phyloP scores from a whole-genome alignment of 495 filamentous ascomycete genomes.

The Podospora australis region DNA sequence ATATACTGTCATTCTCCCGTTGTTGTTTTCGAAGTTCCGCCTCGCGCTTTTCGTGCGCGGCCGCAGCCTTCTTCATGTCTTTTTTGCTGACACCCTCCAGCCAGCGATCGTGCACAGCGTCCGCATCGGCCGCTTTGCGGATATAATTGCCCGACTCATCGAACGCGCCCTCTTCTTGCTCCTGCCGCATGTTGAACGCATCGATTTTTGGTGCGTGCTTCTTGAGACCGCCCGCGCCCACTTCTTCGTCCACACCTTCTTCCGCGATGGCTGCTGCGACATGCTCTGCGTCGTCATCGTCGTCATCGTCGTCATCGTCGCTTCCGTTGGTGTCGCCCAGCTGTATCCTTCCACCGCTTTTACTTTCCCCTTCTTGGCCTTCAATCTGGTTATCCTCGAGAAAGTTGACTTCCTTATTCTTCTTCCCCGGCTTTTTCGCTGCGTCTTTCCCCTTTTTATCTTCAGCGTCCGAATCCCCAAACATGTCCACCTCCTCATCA shows the following conservation, averaged over 20 bases:
- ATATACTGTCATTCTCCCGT: slow-evolving; percentile 62
- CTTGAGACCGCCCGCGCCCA: slow-evolving; percentile 84
- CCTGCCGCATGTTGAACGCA: slow-evolving; percentile 87
- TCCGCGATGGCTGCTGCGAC: slow-evolving; percentile 58
- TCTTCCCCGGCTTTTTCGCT: slow-evolving; percentile 50
- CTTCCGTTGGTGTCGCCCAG: slow-evolving; percentile 43
- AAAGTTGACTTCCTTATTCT: slow-evolving; percentile 74
- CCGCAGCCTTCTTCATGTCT: slow-evolving; percentile 80
- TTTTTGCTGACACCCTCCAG: slow-evolving; percentile 86
- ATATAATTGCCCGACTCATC: slow-evolving; percentile 88
- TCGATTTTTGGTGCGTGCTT: slow-evolving; percentile 93
- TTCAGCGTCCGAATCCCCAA: slow-evolving; percentile 63
- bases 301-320: slow-evolving; percentile 60
- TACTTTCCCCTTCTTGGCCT: slow-evolving; percentile 72
- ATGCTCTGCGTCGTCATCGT: slow-evolving; percentile 67
- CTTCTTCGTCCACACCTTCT: slow-evolving; percentile 71
- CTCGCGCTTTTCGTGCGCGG: slow-evolving; percentile 82
- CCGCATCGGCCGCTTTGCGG: slow-evolving; percentile 80
- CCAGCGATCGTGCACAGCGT: slow-evolving; percentile 89
- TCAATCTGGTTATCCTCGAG: slow-evolving; percentile 71
- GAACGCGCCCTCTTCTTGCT: slow-evolving; percentile 89
- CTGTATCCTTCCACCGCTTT: slow-evolving; percentile 60
- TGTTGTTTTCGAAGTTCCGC: slow-evolving; percentile 62
- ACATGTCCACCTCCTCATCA: slow-evolving; percentile 84
- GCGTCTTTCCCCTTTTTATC: slow-evolving; percentile 35